These are phyloP conservation scores for Eimeria nieschulzi DNA, from an alignment of 169 alveolate genomes.

Conservation along the genomic window DNA sequence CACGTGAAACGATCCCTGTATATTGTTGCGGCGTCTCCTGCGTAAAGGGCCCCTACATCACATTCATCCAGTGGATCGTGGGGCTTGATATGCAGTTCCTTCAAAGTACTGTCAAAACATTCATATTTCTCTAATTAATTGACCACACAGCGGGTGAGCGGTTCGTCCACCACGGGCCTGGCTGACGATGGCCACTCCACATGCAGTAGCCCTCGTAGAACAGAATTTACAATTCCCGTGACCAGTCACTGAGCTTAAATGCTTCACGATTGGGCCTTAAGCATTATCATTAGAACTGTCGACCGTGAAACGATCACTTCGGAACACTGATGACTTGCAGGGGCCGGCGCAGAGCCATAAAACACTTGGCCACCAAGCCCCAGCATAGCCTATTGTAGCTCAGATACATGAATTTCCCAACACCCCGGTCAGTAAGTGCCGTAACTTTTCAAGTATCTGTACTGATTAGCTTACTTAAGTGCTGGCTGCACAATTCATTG, in stretches of 20 bases:
- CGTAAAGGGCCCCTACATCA: conserved; percentile 21
- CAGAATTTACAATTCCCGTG: conserved; percentile 33
- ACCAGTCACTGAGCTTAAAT: conserved; percentile 37
- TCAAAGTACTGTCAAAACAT: conserved; percentile 33
- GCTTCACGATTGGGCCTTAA: conserved; percentile 53
- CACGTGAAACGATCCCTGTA: conserved; percentile 23
- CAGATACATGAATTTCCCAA: too few species aligned
- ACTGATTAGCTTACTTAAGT: too few species aligned
- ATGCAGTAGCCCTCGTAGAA: conserved; percentile 50
- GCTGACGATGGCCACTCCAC: conserved; percentile 57
- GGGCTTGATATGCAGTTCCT: conserved; percentile 33
- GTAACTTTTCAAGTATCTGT: too few species aligned
- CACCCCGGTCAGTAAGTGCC: too few species aligned
- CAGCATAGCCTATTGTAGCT: background rate
- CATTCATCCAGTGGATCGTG: conserved; percentile 58
- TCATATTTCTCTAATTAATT: conserved; percentile 19
- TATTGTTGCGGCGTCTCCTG: conserved; percentile 15
- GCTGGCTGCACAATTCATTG: too few species aligned
- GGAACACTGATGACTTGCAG: conserved; percentile 55
- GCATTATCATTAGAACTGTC: conserved; percentile 25
- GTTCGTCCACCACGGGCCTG: conserved; percentile 61
- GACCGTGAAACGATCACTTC: background rate
- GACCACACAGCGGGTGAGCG: conserved; percentile 54
- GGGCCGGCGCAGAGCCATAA: conserved; percentile 6
- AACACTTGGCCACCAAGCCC: conserved; percentile 54